These are phyloP conservation scores for Cylindrodendrum hubeiense DNA, from an alignment of 2,329 filamentous ascomycete species.

Conservation along the genomic window DNA sequence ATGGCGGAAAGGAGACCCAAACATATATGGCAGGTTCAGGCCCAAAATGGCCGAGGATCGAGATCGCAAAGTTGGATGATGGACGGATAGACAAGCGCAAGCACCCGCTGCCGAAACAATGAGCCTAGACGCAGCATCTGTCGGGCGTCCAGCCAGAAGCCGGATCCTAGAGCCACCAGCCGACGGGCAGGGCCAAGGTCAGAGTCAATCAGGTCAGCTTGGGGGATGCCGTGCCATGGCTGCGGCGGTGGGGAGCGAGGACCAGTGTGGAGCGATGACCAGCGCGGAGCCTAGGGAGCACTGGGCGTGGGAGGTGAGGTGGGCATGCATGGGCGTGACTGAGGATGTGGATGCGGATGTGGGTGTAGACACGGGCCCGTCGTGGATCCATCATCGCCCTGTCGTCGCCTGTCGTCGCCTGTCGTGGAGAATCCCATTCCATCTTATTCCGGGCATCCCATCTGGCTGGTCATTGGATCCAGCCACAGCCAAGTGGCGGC, in stretches of 20 bases:
- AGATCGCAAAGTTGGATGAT: constrained; percentile 15
- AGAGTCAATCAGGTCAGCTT: not conserved
- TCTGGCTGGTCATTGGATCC: not conserved
- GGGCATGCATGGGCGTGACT: not conserved
- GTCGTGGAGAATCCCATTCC: constrained; percentile 9
- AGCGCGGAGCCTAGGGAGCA: not conserved
- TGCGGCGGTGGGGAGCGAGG: constrained; percentile 17
- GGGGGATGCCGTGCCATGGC: constrained; percentile 9
- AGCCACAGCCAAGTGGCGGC: not conserved
- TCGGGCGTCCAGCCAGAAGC: constrained; percentile 2
- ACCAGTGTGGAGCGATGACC: not conserved
- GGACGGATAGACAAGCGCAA: constrained; percentile 11
- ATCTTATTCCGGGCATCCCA: not conserved
- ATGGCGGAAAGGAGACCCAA: not conserved
- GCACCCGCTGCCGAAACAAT: not conserved
- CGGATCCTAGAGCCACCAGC: not conserved
- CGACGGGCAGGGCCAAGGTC: constrained; percentile 4
- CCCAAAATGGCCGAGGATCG: constrained; percentile 13
- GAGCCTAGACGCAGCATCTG: constrained; percentile 6
- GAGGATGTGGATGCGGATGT: constrained; percentile 1
- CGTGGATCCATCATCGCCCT: no score
- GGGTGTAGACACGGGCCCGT: constrained; percentile 1
- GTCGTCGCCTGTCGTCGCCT: not conserved
- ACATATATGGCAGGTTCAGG: constrained; percentile 9
- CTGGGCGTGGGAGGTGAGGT: not conserved